Evolutionary conservation across 2,329 filamentous ascomycete genomes (phyloP), one percentile per base, ranked within the genome.

Genomic region (Botryotinia narcissicola): DNA sequence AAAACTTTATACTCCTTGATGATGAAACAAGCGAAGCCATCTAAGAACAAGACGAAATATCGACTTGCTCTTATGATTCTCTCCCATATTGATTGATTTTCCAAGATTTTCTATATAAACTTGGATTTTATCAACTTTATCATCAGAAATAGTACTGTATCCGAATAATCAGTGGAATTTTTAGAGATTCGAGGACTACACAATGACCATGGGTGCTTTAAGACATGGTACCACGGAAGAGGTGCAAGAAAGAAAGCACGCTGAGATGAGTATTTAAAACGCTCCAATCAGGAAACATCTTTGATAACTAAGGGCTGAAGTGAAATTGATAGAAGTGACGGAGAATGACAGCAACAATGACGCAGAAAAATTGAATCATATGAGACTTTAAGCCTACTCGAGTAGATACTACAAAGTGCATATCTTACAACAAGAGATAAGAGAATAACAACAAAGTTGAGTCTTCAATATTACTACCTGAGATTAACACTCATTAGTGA

Each of bases 81-180:
- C 4, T 7, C 1, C 25, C 25, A 54, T 1, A n/a, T 4, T 16
- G 48, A 54, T 7, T 2, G 5, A n/a, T 16, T n/a, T 16, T 29
- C 5, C 48, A 54, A 54, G 7, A 5, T n/a, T n/a, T 1, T 29
- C 25, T 54, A n/a, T 3, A 54, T 16, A 16, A 54, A 16, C 4
- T 16, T 16, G 48, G 14, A n/a, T 2, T n/a, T 1, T n/a, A n/a
- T 16, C 25, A 16, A n/a, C 0, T n/a, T 0, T n/a, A n/a, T 16
- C 25, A 16, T 29, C 12, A 54, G 22, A 6, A n/a, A 54, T 16
- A 7, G 9, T 1, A 54, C 48, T 54, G 12, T n/a, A n/a, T 51
- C 16, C 14, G 6, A 44, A 20, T 42, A 16, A 44, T 18, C 7
- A 7, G 16, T 7, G 42, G 10, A 0, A 40, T 0, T 14, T 14